A percentile compares a stretch with the other conserved stretches of the same genome.
Evolutionary conservation across 177 flowering plant genomes (phyloP).

Genomic region (Tripterygium wilfordii): DNA sequence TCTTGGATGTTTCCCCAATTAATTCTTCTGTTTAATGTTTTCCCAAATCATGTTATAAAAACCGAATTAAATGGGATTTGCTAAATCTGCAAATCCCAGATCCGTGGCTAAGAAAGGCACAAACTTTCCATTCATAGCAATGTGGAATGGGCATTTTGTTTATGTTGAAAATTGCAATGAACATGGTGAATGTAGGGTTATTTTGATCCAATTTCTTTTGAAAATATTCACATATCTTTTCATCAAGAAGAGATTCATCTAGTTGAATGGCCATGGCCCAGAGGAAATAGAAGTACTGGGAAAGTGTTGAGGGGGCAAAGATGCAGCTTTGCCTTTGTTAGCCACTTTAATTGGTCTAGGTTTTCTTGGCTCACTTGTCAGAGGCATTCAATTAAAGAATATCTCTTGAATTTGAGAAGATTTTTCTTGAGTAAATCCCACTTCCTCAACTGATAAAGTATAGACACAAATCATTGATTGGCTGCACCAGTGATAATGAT

Average conservation of each 20-base stretch:
- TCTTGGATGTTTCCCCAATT: too few species aligned
- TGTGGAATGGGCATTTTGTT: too few species aligned
- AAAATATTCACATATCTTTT: neutral
- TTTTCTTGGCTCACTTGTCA: neutral
- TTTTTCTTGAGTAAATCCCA: neutral
- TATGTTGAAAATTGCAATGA: neutral
- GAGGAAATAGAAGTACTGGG: neutral
- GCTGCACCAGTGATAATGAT: neutral
- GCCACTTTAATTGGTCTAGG: slow-evolving; percentile 3
- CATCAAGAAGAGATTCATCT: too few species aligned
- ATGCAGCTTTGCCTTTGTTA: slow-evolving; percentile 1
- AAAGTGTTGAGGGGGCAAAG: neutral
- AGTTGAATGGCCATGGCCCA: too few species aligned
- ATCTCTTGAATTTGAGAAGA: neutral
- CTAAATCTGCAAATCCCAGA: too few species aligned
- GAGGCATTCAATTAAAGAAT: slow-evolving; percentile 1
- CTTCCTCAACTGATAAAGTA: too few species aligned
- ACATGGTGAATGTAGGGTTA: neutral
- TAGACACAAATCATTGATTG: neutral
- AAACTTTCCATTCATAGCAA: too few species aligned
- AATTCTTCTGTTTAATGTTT: too few species aligned
- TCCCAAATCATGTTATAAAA: too few species aligned
- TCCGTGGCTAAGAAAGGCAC: too few species aligned
- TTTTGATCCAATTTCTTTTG: neutral
- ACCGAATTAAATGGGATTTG: too few species aligned